Conservation (phyloP, 192 early-diverging fungal genomes). For the Chytriomyces confervae region DNA sequence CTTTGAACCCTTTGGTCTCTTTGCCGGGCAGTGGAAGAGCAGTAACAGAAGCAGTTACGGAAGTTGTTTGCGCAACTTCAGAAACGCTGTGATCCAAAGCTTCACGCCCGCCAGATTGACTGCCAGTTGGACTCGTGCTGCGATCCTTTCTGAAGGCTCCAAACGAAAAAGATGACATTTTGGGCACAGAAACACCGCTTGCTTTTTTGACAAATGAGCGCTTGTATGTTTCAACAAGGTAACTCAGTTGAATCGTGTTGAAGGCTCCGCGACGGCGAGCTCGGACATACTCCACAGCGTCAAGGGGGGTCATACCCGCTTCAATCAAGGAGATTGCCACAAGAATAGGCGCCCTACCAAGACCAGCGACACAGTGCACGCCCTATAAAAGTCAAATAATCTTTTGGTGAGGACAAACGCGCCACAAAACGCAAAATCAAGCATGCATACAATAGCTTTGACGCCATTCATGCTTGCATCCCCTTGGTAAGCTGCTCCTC, state of each 20-base stretch:
- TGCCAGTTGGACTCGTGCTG: conserved; percentile 14
- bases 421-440: conserved; percentile 38
- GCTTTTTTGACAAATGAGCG: conserved; percentile 13
- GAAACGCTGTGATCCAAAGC: background rate
- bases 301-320: conserved; percentile 71
- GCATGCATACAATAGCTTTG: background rate
- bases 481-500: background rate
- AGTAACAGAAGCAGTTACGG: background rate
- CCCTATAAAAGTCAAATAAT: conserved; percentile 32
- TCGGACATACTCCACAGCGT: conserved; percentile 75
- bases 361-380: conserved; percentile 81
- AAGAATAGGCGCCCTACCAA: conserved; percentile 69
- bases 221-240: conserved; percentile 57
- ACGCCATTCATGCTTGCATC: background rate
- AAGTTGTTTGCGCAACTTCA: background rate
- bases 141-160: conserved; percentile 13
- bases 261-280: conserved; percentile 73
- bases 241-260: conserved; percentile 71
- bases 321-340: conserved; percentile 81
- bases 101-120: background rate
- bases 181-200: background rate
- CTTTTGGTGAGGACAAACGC: background rate
- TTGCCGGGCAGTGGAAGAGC: background rate
- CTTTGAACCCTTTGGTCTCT: conserved; percentile 7
- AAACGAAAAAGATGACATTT: background rate